Evolutionary conservation across 345 rosid genomes (phyloP), one percentile per base, ranked within the genome.

Genomic region (Linum trigynum): DNA sequence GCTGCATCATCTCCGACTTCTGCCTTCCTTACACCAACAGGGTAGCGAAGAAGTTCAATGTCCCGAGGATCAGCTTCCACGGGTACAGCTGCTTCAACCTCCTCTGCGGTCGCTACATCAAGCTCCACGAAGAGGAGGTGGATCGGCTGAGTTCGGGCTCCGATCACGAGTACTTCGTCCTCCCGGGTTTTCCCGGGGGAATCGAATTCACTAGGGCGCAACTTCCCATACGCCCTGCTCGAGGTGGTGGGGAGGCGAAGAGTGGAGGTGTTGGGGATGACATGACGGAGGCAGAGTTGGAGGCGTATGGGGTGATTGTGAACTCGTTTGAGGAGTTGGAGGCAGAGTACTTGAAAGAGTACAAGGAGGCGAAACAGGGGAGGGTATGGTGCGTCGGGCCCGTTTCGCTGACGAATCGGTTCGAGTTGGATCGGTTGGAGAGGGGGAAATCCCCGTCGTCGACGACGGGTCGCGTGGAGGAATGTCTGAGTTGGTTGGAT

Each of bases 341-440:
- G 59, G 43, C 75, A 6, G 64, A 63, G 17, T 77, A 72, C 59
- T 61, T 61, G 15, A 53, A 61, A 17, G 76, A 59, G 51, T 80
- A 55, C 23, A 68, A 61, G 39, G 72, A 71, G 69, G 67, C 12
- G 3, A 73, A 48, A n/a, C 67, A 62, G 9, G 62, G 62, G 7
- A 67, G 63, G 55, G 76, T 62, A 50, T 83, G 87, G 87, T 69
- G 77, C 51, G 61, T 83, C 23, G 85, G 87, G 36, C 84, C 87
- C 0, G 78, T 77, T 23, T 83, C 83, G 6, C 55, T 76, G 11
- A 59, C 79, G 65, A 73, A 80, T 43, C 75, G 70, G 57, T 35
- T n/a, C 0, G 66, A 65, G 5, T 42, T 14, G 38, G 87, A 80
- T 32, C 76, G 69, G 72, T 66, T 67, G 15, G 73, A 80, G 37